phyloP scores from a whole-genome alignment of 2,329 filamentous ascomycete genomes.

The Coniochaeta hoffmannii region DNA sequence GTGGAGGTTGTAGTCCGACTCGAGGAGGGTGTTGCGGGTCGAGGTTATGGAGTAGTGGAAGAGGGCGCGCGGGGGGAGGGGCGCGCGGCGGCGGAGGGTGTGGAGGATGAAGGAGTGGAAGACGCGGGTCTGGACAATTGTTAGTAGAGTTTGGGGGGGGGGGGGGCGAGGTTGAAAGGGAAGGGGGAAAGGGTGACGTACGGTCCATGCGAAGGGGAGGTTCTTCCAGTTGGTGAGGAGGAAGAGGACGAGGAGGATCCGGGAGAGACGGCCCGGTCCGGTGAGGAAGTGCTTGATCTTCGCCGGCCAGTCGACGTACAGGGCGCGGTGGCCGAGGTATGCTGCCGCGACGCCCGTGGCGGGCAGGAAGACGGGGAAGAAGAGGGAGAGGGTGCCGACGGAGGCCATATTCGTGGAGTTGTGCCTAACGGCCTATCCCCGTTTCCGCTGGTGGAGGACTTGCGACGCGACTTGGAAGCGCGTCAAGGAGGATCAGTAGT shows the following conservation, averaged over 20 bases:
- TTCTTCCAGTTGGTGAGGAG: slow-evolving; percentile 64
- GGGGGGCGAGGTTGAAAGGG: background rate
- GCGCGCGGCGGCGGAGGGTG: slow-evolving; percentile 11
- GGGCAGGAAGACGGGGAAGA: slow-evolving; percentile 35
- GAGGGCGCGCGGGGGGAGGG: slow-evolving; percentile 20
- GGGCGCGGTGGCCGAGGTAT: slow-evolving; percentile 33
- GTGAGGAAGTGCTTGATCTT: slow-evolving; percentile 38
- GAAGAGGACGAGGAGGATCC: slow-evolving; percentile 46
- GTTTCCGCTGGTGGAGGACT: background rate
- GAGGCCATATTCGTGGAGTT: slow-evolving; percentile 14
- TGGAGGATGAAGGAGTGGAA: slow-evolving; percentile 27
- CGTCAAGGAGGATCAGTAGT: slow-evolving; percentile 26
- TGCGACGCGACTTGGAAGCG: slow-evolving; percentile 22
- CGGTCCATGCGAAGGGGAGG: slow-evolving; percentile 69
- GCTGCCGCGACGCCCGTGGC: slow-evolving; percentile 32
- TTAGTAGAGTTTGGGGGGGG: no score
- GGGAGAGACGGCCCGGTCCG: slow-evolving; percentile 45
- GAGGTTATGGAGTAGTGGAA: slow-evolving; percentile 27
- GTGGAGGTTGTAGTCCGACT: slow-evolving; percentile 33
- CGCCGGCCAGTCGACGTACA: slow-evolving; percentile 33
- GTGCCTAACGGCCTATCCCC: background rate
- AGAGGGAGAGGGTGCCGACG: slow-evolving; percentile 21
- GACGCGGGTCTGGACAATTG: slow-evolving; percentile 21
- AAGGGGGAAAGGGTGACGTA: slow-evolving; percentile 31
- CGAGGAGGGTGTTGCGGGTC: slow-evolving; percentile 22